Evolutionary conservation across 2,329 filamentous ascomycete genomes (phyloP).

Genomic region (Arthrocladium fulminans): DNA sequence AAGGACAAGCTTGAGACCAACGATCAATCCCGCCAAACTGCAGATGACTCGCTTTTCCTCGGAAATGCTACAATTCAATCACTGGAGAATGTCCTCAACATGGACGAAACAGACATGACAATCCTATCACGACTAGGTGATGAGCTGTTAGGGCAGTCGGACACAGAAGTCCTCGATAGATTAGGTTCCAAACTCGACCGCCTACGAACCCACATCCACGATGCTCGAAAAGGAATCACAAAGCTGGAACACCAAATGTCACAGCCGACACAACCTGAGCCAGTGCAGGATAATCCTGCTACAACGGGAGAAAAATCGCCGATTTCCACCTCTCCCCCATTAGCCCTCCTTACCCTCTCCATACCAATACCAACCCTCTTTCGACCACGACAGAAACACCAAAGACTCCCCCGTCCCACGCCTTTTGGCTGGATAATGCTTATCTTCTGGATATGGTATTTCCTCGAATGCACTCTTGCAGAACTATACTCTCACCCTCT

Average conservation of each 20-base stretch:
- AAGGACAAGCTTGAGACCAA: slow-evolving; percentile 14
- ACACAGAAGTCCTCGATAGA: slow-evolving; percentile 28
- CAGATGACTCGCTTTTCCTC: slow-evolving; percentile 28
- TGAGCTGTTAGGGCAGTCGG: slow-evolving; percentile 19
- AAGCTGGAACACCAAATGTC: slow-evolving; percentile 32
- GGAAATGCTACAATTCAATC: slow-evolving; percentile 40
- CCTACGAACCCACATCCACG: slow-evolving; percentile 32
- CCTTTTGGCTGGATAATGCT: slow-evolving; percentile 33
- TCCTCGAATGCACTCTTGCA: slow-evolving; percentile 41
- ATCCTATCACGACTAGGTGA: slow-evolving; percentile 25
- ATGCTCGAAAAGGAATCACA: slow-evolving; percentile 33
- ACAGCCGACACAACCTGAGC: slow-evolving; percentile 10
- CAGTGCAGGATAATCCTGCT: background rate
- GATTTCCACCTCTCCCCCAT: slow-evolving; percentile 25
- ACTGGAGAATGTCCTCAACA: slow-evolving; percentile 32
- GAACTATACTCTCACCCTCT: slow-evolving; percentile 44
- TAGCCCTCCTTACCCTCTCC: slow-evolving; percentile 23
- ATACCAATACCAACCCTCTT: slow-evolving; percentile 9
- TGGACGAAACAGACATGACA: slow-evolving; percentile 17
- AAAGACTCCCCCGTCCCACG: slow-evolving; percentile 28
- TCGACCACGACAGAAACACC: slow-evolving; percentile 24
- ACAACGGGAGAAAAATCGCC: slow-evolving; percentile 15
- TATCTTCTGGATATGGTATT: slow-evolving; percentile 39
- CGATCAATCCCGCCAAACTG: slow-evolving; percentile 29
- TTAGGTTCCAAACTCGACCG: slow-evolving; percentile 33